Conservation (phyloP, 305 asterid genomes). For the Fraxinus nigra region DNA sequence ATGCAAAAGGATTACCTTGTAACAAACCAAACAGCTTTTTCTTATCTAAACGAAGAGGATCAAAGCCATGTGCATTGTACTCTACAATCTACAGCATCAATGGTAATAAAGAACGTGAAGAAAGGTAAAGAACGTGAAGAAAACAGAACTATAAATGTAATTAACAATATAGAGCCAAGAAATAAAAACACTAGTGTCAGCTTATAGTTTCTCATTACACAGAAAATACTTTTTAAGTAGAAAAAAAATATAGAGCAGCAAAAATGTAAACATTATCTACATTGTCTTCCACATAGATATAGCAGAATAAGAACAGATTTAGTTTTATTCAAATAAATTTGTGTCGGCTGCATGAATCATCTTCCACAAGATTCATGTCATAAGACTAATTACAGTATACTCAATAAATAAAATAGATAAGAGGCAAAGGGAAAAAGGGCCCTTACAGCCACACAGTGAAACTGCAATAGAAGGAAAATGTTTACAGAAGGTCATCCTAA, state of each 20-base stretch:
- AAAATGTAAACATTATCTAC: background rate
- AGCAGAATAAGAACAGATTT: background rate
- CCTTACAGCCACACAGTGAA: background rate
- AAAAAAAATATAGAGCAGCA: background rate
- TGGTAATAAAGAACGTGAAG: conserved; percentile 27
- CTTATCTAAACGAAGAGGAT: conserved; percentile 55
- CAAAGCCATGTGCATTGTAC: conserved; percentile 38
- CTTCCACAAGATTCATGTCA: background rate
- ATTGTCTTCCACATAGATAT: background rate
- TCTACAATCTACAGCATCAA: conserved; percentile 63
- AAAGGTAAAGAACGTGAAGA: conserved; percentile 23
- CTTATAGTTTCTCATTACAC: background rate
- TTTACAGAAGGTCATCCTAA: background rate
- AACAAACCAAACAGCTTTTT: conserved; percentile 61
- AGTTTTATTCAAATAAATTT: background rate
- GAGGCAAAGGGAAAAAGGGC: background rate
- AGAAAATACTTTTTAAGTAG: background rate
- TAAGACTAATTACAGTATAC: background rate
- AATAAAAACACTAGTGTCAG: background rate
- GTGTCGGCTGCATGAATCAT: background rate
- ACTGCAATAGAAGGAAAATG: background rate
- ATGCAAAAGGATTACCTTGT: conserved; percentile 44
- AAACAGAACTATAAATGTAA: background rate
- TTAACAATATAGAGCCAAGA: background rate
- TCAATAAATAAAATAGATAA: background rate